Base-by-base conservation (phyloP, 2,329 filamentous ascomycete species). In the Penicillium sclerotiorum region DNA sequence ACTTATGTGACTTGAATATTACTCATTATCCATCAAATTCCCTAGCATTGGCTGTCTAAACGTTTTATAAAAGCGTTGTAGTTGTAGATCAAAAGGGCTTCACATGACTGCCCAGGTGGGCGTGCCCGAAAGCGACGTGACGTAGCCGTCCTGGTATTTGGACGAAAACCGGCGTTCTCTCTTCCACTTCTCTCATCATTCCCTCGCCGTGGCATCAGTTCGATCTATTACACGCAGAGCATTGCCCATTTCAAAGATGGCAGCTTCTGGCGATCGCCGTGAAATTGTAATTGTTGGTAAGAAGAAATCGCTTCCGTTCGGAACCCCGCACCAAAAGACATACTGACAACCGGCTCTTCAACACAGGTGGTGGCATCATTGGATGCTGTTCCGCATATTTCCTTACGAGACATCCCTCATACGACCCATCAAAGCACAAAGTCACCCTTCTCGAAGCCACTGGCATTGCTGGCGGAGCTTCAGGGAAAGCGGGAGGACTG, bases 361-460 rank as follows among this genome's bases (percentile, higher is more conserved):
- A 33, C 37, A 17, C 23, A 90, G 91, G 93, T 60, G 93, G 91
- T 60, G 93, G 93, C 61, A 91, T 97, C 56, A 95, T 97, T 62
- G 94, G 94, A 64, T 88, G 85, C 69, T 94, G 90, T 42, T 91
- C 89, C 5, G 92, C 93, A 50, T 97, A 97, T 72, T 97, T 86
- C 66, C 78, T 97, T 36, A 94, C 91, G 2, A 86, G 89, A 56
- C 92, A 97, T 69, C 85, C 89, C 22, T 85, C 82, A 23, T 97
- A 89, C 75, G 81, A 94, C 68, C 84, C 86, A 35, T 73, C 81
- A 18, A 81, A 83, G 45, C 89, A 96, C 69, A 86, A 79, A 45
- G 87, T 97, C 62, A 95, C 89, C 1, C 78, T 99, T 23, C 80
- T 97, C 47, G 94, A 99, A 77, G 91, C 94, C 1, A 85, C 85